These are phyloP conservation scores for Venturia pyrina DNA, from an alignment of 2,329 filamentous ascomycete genomes.

Conservation along the genomic window DNA sequence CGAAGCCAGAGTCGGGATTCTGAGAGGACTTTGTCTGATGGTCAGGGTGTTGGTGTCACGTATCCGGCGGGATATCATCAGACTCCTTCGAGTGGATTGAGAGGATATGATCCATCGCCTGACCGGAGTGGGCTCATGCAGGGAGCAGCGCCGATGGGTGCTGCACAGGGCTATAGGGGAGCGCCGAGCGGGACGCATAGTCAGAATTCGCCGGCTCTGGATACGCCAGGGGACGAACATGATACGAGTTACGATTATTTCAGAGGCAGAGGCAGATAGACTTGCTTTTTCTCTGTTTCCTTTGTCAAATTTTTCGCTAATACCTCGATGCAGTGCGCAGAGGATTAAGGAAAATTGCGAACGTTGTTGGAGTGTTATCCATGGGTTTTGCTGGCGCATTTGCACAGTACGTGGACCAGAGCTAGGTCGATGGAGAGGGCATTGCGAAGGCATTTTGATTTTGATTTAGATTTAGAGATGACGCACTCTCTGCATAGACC, in stretches of 20 bases:
- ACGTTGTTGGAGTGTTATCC: too few relatives aligned
- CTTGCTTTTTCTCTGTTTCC: background rate
- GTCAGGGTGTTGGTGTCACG: constrained; percentile 22
- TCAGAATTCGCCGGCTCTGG: constrained; percentile 11
- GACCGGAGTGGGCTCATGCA: constrained; percentile 5
- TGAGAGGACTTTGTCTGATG: constrained; percentile 15
- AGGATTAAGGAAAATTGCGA: background rate
- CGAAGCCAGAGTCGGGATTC: constrained; percentile 18
- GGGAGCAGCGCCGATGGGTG: constrained; percentile 23
- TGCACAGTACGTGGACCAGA: background rate
- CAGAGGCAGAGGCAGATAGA: constrained; percentile 14
- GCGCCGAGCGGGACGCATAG: background rate
- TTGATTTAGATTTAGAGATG: background rate
- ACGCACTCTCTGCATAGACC: background rate
- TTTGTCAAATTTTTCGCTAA: background rate
- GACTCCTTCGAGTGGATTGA: constrained; percentile 23
- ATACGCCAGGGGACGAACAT: constrained; percentile 23
- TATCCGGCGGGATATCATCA: constrained; percentile 40
- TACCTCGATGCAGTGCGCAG: constrained; percentile 1
- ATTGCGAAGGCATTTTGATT: background rate
- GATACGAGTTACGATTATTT: constrained; percentile 32
- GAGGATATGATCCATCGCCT: constrained; percentile 4
- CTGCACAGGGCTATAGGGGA: background rate
- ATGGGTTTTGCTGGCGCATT: background rate
- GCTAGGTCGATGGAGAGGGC: background rate